Evolutionary conservation across 2,329 filamentous ascomycete species (phyloP).

Genomic region (Metarhizium brunneum): DNA sequence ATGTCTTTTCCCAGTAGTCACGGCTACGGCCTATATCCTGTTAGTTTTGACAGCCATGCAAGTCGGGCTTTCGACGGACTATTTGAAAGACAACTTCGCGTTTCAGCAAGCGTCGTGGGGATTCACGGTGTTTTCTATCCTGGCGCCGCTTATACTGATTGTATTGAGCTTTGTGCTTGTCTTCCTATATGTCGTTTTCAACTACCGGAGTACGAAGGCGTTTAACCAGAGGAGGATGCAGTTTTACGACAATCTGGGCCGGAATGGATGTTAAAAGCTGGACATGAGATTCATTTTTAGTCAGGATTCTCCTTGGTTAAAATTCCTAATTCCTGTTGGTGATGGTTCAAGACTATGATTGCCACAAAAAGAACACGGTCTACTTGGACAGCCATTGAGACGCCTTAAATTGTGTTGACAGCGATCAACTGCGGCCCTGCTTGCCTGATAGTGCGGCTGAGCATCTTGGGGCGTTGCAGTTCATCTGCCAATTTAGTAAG

Average conservation of each 20-base stretch:
- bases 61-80: constrained; percentile 30
- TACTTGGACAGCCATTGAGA: too few relatives aligned
- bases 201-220: neutral
- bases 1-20: constrained; percentile 31
- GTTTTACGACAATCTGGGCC: constrained; percentile 1
- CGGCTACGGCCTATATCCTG: constrained; percentile 31
- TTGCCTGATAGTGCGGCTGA: too few relatives aligned
- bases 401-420: too few relatives aligned
- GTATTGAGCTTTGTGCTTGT: constrained; percentile 1
- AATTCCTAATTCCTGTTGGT: too few relatives aligned
- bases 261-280: too few relatives aligned
- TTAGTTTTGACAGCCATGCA: constrained; percentile 41
- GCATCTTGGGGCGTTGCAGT: too few relatives aligned
- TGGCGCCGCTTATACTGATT: constrained; percentile 23
- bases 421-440: too few relatives aligned
- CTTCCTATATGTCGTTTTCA: neutral
- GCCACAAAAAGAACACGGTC: too few relatives aligned
- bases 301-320: too few relatives aligned
- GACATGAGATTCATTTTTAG: too few relatives aligned
- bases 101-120: constrained; percentile 37
- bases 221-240: constrained; percentile 2
- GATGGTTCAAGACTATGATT: too few relatives aligned
- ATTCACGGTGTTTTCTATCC: constrained; percentile 37
- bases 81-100: constrained; percentile 17
- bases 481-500: too few relatives aligned